Percentiles rank a stretch among this genome's conserved stretches.
Evolutionary conservation across 1,139 yeast species (phyloP).

Genomic region (Hansenula sp.): DNA sequence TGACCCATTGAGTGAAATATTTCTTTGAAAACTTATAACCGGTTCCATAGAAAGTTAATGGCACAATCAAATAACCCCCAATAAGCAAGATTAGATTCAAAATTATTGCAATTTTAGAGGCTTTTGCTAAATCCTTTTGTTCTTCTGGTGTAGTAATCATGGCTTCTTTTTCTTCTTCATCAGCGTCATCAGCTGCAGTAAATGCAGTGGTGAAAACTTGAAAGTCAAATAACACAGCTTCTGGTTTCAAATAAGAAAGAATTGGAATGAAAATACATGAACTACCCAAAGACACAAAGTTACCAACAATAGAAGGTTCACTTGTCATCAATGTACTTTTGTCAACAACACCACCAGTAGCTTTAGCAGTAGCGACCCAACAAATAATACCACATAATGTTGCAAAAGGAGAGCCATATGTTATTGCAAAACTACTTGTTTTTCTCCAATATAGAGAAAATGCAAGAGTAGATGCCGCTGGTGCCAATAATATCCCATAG

Average conservation of each 20-base stretch:
- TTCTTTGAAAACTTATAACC: constrained; percentile 28
- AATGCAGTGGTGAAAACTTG: constrained; percentile 19
- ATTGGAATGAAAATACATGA: constrained; percentile 24
- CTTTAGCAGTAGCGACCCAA: constrained; percentile 43
- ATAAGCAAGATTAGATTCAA: constrained; percentile 25
- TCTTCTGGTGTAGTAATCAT: constrained; percentile 22
- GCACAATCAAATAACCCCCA: constrained; percentile 28
- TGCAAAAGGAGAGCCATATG: constrained; percentile 43
- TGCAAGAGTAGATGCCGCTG: constrained; percentile 34
- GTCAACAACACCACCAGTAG: constrained; percentile 26
- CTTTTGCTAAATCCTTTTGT: constrained; percentile 22
- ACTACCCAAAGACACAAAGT: constrained; percentile 28
- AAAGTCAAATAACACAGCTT: constrained; percentile 21
- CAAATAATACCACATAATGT: constrained; percentile 40
- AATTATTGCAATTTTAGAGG: constrained; percentile 23
- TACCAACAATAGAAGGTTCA: constrained; percentile 33
- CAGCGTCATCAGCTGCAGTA: constrained; percentile 33
- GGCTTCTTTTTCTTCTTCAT: constrained; percentile 26
- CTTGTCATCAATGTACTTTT: constrained; percentile 27
- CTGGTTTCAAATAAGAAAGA: constrained; percentile 30
- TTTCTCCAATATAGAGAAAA: constrained; percentile 44
- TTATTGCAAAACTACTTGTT: constrained; percentile 36
- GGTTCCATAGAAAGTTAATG: constrained; percentile 29
- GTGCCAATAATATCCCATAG: constrained; percentile 32
- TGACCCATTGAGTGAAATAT: constrained; percentile 29